Conservation (phyloP, 2,329 filamentous ascomycete genomes). For the Cytospora mali region DNA sequence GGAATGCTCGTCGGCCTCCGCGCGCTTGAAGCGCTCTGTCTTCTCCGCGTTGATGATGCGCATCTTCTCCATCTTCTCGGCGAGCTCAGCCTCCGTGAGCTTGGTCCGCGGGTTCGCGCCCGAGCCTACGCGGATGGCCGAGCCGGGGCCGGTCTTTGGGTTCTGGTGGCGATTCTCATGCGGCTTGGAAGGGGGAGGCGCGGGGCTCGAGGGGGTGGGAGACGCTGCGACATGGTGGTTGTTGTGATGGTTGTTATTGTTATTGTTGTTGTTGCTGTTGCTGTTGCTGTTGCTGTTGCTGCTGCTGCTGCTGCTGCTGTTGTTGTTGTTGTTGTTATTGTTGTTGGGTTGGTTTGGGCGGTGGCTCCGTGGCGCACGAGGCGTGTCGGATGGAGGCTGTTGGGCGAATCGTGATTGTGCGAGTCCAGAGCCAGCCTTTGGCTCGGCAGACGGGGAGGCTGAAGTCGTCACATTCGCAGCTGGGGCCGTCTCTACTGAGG, state of each 20-base stretch:
- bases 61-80: slow-evolving; percentile 63
- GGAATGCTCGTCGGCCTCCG: slow-evolving; percentile 58
- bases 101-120: slow-evolving; percentile 63
- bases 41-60: slow-evolving; percentile 61
- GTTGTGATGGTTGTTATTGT: slow-evolving; percentile 29
- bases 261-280: slow-evolving; percentile 22
- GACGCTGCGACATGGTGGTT: slow-evolving; percentile 21
- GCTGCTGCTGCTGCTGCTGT: slow-evolving; percentile 19
- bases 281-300: slow-evolving; percentile 15
- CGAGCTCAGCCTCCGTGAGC: slow-evolving; percentile 60
- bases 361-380: slow-evolving; percentile 26
- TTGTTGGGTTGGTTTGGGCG: slow-evolving; percentile 19
- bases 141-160: slow-evolving; percentile 30
- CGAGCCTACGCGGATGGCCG: slow-evolving; percentile 51
- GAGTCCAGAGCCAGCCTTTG: slow-evolving; percentile 17
- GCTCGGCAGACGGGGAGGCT: slow-evolving; percentile 13
- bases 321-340: slow-evolving; percentile 15
- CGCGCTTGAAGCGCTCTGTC: slow-evolving; percentile 60
- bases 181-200: slow-evolving; percentile 22
- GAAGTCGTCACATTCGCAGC: slow-evolving; percentile 9
- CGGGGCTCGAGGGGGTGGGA: slow-evolving; percentile 30
- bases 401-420: slow-evolving; percentile 30
- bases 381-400: slow-evolving; percentile 26
- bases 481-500: slow-evolving; percentile 15
- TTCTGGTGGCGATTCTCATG: slow-evolving; percentile 39